Evolutionary conservation across 2,329 filamentous ascomycete genomes (phyloP).

Genomic region (Botryosphaeria dothidea): DNA sequence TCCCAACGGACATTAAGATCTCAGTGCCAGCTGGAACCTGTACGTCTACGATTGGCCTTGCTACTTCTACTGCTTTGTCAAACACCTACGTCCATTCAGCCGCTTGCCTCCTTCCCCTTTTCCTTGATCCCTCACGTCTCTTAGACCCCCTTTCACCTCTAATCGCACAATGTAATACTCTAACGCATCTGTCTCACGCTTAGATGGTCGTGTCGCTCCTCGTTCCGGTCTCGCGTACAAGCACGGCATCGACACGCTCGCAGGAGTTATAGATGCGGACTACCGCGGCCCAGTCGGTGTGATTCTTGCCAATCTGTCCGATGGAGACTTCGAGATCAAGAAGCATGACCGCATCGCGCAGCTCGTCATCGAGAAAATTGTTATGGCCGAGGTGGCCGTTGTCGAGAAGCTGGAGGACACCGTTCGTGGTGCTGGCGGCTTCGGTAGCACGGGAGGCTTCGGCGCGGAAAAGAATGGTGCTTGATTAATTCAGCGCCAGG

Average conservation of each 20-base stretch:
- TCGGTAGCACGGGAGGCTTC: slow-evolving; percentile 42
- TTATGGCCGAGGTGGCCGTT: slow-evolving; percentile 87
- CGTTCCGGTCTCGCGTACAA: slow-evolving; percentile 90
- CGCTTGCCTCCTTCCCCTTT: slow-evolving; percentile 11
- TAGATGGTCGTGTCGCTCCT: slow-evolving; percentile 86
- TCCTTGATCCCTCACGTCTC: not conserved
- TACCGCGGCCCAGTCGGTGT: slow-evolving; percentile 95
- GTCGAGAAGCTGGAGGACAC: slow-evolving; percentile 88
- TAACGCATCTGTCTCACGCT: not conserved
- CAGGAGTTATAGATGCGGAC: slow-evolving; percentile 96
- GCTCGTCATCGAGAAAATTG: slow-evolving; percentile 91
- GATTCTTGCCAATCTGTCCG: slow-evolving; percentile 88
- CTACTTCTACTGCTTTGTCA: not conserved
- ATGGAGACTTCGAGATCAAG: slow-evolving; percentile 77
- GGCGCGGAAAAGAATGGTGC: slow-evolving; percentile 23
- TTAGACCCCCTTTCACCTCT: not conserved
- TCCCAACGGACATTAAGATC: slow-evolving; percentile 89
- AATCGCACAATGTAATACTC: not conserved
- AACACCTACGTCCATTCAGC: not conserved
- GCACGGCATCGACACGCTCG: slow-evolving; percentile 94
- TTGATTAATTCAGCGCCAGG: not conserved
- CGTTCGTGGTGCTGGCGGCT: slow-evolving; percentile 74
- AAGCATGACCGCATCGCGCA: slow-evolving; percentile 91
- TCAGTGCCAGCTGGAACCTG: slow-evolving; percentile 88
- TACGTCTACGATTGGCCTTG: slow-evolving; percentile 50